These are phyloP conservation scores for Pseudogymnoascus sp. DNA, from an alignment of 2,329 filamentous ascomycete species.

Conservation along the genomic window DNA sequence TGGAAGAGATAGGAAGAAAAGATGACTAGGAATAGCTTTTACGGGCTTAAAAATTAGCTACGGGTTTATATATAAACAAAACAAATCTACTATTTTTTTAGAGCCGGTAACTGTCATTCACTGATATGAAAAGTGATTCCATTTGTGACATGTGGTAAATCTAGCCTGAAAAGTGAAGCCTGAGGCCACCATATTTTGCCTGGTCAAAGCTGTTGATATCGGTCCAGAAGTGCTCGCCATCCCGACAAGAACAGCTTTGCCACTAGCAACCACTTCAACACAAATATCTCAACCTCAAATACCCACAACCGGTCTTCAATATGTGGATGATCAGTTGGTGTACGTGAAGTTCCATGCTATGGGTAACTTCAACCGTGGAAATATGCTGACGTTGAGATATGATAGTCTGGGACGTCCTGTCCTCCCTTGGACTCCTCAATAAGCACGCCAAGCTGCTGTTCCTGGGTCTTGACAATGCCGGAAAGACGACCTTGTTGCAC, in stretches of 20 bases:
- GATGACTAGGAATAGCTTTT: neutral
- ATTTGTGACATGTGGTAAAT: neutral
- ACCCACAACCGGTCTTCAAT: constrained; percentile 13
- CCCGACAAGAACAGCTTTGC: constrained; percentile 8
- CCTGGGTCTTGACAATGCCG: constrained; percentile 87
- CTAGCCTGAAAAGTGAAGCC: neutral
- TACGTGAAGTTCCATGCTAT: constrained; percentile 43
- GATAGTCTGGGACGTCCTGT: constrained; percentile 81
- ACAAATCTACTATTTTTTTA: neutral
- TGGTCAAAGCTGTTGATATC: constrained; percentile 4
- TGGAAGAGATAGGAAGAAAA: neutral
- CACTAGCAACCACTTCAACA: constrained; percentile 6
- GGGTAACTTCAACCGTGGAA: neutral
- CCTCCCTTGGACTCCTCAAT: constrained; percentile 81
- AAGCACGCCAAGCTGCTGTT: constrained; percentile 95
- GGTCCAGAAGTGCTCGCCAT: neutral
- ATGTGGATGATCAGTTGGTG: constrained; percentile 98
- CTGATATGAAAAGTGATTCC: neutral
- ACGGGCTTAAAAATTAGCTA: neutral
- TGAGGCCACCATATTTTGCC: neutral
- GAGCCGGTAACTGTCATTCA: neutral
- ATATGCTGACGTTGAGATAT: constrained; percentile 26
- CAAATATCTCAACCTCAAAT: constrained; percentile 7
- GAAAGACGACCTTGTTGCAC: constrained; percentile 88
- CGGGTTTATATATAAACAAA: neutral